A percentile compares a stretch with the other conserved stretches of the same genome.
phyloP scores from a whole-genome alignment of 805 yeast species.

The Blastobotrys parvus region DNA sequence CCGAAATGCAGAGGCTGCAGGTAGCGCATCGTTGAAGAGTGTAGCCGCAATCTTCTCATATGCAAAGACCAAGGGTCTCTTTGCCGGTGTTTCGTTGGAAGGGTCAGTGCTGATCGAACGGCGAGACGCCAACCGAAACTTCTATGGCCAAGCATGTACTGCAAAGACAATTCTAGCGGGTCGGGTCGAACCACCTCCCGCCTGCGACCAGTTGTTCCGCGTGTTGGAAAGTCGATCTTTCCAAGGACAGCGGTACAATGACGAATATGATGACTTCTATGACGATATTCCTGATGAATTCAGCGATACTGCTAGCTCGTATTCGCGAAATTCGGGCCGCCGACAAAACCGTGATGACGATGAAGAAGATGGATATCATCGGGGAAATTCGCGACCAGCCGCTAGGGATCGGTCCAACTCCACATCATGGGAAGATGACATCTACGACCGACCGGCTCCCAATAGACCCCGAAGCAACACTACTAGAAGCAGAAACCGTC shows the following conservation, averaged over 20 bases:
- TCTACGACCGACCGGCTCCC: conserved; percentile 46
- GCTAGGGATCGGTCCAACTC: conserved; percentile 11
- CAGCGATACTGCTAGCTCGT: conserved; percentile 40
- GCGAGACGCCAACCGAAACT: conserved; percentile 93
- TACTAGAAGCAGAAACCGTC: conserved; percentile 18
- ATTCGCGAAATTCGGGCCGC: conserved; percentile 8
- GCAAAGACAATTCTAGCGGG: conserved; percentile 83
- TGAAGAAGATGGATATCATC: conserved; percentile 20
- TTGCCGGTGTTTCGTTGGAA: conserved; percentile 95
- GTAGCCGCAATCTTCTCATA: conserved; percentile 90
- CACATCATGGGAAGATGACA: conserved; percentile 82
- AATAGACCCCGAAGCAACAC: conserved; percentile 20
- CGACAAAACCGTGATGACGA: conserved; percentile 6
- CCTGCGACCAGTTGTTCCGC: conserved; percentile 77
- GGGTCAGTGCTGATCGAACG: conserved; percentile 96
- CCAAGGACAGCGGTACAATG: conserved; percentile 32
- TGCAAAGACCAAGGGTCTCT: conserved; percentile 91
- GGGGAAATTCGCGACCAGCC: conserved; percentile 11
- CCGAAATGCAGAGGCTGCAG: conserved; percentile 95
- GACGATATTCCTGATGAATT: conserved; percentile 69
- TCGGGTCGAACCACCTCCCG: conserved; percentile 86
- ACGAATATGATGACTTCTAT: conserved; percentile 52
- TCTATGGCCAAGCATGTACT: conserved; percentile 81
- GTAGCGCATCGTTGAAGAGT: conserved; percentile 77
- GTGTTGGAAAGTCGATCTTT: conserved; percentile 82